A percentile compares a stretch with the other conserved stretches of the same genome.
Conservation (phyloP, 129 eudicot genomes). For the Pulicaria dysenterica region DNA sequence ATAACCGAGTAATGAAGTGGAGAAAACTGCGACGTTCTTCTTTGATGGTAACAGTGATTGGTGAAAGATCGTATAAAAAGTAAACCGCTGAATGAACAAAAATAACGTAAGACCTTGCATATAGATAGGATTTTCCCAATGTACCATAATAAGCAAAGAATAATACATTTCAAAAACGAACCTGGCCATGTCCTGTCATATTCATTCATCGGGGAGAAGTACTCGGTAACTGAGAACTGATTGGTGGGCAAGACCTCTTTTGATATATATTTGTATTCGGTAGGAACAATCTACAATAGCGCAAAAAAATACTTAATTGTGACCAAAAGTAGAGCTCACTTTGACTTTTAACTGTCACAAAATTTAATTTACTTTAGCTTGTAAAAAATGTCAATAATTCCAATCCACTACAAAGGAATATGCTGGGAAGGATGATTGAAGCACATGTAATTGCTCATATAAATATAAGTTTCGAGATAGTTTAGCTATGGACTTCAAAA, state of each 20-base stretch:
- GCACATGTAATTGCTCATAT: neutral
- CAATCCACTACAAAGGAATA: neutral
- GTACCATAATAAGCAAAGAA: constrained; percentile 1
- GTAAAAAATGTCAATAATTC: neutral
- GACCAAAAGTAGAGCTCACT: constrained; percentile 3
- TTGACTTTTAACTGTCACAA: neutral
- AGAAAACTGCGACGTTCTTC: constrained; percentile 98
- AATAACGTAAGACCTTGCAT: neutral
- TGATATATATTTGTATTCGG: constrained; percentile 83
- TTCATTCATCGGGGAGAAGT: constrained; percentile 86
- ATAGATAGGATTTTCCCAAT: constrained; percentile 6
- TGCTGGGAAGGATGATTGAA: neutral
- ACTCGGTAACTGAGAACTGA: constrained; percentile 95
- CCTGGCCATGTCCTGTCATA: constrained; percentile 97
- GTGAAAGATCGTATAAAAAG: constrained; percentile 94
- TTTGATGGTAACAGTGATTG: constrained; percentile 89
- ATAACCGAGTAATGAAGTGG: constrained; percentile 93
- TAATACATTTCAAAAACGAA: constrained; percentile 31
- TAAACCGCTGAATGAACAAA: constrained; percentile 74
- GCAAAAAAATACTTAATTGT: constrained; percentile 12
- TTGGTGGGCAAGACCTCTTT: constrained; percentile 93
- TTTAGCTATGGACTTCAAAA: neutral
- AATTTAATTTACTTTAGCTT: neutral
- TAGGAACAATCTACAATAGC: constrained; percentile 82
- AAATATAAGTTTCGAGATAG: neutral